Evolutionary conservation across 192 early-diverging fungal genomes (phyloP).

Genomic region (Rhizophagus clarus): DNA sequence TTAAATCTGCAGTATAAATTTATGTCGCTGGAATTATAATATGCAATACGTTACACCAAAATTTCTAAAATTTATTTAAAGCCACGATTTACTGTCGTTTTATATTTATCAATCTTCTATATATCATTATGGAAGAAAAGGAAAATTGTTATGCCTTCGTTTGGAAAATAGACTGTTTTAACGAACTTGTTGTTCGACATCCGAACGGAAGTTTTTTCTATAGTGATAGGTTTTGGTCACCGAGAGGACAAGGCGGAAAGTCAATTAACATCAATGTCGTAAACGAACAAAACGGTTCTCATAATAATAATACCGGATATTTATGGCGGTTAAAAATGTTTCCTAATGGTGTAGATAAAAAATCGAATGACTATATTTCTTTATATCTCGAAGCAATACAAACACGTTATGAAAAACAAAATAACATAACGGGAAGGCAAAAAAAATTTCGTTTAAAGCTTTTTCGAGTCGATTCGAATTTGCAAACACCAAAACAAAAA

Average conservation of each 20-base stretch:
- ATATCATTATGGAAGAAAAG: background rate
- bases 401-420: constrained; percentile 12
- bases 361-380: constrained; percentile 14
- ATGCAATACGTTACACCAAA: no score
- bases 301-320: background rate
- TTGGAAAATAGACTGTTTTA: constrained; percentile 16
- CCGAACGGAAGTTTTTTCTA: constrained; percentile 22
- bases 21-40: background rate
- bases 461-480: background rate
- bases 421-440: background rate
- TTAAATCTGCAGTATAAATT: background rate
- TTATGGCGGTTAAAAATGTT: constrained; percentile 25
- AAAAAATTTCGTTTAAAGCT: background rate
- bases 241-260: constrained; percentile 11
- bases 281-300: background rate
- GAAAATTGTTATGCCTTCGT: constrained; percentile 6
- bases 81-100: background rate
- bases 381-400: constrained; percentile 25
- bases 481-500: background rate
- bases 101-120: background rate
- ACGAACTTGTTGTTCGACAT: constrained; percentile 5
- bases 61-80: background rate
- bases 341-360: constrained; percentile 25
- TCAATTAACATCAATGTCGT: background rate
- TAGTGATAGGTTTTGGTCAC: constrained; percentile 29